These are phyloP conservation scores for Eimeria sp. DNA, from an alignment of 169 alveolate genomes.

Conservation along the genomic window DNA sequence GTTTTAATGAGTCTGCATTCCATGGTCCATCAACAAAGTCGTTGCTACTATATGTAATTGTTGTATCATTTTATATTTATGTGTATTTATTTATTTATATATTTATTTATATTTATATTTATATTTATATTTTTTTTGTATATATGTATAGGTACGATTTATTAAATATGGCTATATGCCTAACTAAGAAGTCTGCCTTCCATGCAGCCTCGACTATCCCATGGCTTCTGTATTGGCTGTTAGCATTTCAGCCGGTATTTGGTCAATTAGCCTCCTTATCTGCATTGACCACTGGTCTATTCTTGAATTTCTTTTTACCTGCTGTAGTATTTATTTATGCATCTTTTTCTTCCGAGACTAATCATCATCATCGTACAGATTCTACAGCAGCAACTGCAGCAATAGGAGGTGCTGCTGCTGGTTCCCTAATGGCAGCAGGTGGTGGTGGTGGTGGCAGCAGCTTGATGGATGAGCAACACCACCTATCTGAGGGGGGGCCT, in stretches of 20 bases:
- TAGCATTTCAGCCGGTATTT: slow-evolving; percentile 65
- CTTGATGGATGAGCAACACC: too few species aligned
- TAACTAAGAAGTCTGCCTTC: slow-evolving; percentile 76
- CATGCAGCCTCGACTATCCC: slow-evolving; percentile 73
- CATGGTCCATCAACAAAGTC: too few species aligned
- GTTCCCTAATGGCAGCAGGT: too few species aligned
- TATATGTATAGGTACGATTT: slow-evolving; percentile 66
- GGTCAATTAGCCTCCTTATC: slow-evolving; percentile 24
- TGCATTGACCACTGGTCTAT: slow-evolving; percentile 38
- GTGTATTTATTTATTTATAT: too few species aligned
- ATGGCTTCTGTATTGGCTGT: slow-evolving; percentile 69
- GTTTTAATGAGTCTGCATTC: too few species aligned
- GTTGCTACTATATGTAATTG: too few species aligned
- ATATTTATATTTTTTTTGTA: background rate
- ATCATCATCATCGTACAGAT: background rate
- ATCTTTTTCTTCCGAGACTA: background rate
- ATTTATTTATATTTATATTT: too few species aligned
- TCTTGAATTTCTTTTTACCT: slow-evolving; percentile 58
- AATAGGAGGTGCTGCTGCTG: too few species aligned
- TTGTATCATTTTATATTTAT: too few species aligned
- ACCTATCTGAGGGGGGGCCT: too few species aligned
- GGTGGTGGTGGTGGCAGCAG: too few species aligned
- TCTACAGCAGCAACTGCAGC: background rate
- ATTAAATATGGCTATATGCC: slow-evolving; percentile 77
- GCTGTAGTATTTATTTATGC: slow-evolving; percentile 63